These are phyloP conservation scores for Penicillium sumatraense DNA, from an alignment of 2,329 filamentous ascomycete genomes.

Conservation along the genomic window DNA sequence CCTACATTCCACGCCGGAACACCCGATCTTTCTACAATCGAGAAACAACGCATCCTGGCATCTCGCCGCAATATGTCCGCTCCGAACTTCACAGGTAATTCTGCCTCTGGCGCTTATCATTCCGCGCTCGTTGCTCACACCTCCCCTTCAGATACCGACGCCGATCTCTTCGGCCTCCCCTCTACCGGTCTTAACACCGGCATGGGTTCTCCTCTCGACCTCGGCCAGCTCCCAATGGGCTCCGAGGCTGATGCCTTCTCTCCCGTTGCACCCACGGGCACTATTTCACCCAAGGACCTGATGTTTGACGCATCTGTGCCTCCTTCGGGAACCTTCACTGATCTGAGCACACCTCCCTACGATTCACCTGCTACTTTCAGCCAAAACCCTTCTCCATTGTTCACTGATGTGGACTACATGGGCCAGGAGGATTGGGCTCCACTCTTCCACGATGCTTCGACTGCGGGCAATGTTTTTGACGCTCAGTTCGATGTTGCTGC, in stretches of 20 bases:
- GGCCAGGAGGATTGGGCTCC: conserved; percentile 69
- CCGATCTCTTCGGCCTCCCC: conserved; percentile 37
- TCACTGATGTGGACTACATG: conserved; percentile 63
- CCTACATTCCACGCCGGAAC: conserved; percentile 43
- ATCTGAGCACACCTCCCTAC: conserved; percentile 80
- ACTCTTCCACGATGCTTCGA: conserved; percentile 51
- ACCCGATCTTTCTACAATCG: conserved; percentile 22
- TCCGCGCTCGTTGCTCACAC: conserved; percentile 19
- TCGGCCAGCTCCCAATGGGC: conserved; percentile 18
- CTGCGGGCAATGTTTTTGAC: conserved; percentile 27
- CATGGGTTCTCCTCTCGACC: conserved; percentile 22
- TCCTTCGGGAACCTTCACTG: conserved; percentile 79
- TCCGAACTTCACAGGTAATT: conserved; percentile 44
- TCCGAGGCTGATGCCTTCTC: conserved; percentile 28
- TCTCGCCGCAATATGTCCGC: conserved; percentile 47
- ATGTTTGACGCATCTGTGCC: conserved; percentile 76
- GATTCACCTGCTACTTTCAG: conserved; percentile 73
- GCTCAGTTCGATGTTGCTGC: conserved; percentile 39
- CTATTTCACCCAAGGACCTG: conserved; percentile 84
- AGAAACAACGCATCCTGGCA: conserved; percentile 30
- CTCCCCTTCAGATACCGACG: conserved; percentile 18
- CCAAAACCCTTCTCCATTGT: conserved; percentile 79
- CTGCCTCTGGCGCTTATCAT: conserved; percentile 29
- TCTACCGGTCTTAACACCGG: conserved; percentile 23
- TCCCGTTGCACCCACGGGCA: conserved; percentile 53